Evolutionary conservation across 257 asterid species (phyloP).

Genomic region (Nemophila menziesii): DNA sequence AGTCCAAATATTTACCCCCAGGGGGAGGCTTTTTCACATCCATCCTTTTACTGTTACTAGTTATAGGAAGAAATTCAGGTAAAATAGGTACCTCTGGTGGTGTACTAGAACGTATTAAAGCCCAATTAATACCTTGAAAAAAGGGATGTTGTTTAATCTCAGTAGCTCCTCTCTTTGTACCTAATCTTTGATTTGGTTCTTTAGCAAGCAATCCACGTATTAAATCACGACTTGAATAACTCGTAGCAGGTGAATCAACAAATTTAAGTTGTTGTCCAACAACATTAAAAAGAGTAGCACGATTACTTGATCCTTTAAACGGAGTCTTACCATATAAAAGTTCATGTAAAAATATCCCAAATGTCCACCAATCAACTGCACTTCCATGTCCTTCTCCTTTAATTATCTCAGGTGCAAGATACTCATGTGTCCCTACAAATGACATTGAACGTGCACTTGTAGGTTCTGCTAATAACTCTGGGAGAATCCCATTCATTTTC

Average conservation of each 20-base stretch:
- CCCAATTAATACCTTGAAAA: constrained; percentile 34
- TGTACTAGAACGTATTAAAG: constrained; percentile 31
- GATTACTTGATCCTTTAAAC: constrained; percentile 26
- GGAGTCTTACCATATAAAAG: constrained; percentile 27
- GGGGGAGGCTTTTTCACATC: constrained; percentile 34
- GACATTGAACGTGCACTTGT: constrained; percentile 30
- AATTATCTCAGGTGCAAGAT: constrained; percentile 29
- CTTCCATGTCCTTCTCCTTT: constrained; percentile 34
- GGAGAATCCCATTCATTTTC: constrained; percentile 12
- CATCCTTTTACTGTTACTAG: constrained; percentile 13
- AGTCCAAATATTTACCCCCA: constrained; percentile 78
- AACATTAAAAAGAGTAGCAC: constrained; percentile 27
- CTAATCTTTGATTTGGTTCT: constrained; percentile 26
- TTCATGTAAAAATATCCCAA: constrained; percentile 26
- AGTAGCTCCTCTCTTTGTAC: constrained; percentile 33
- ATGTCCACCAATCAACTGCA: constrained; percentile 37
- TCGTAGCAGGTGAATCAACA: constrained; percentile 27
- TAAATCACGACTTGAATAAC: constrained; percentile 21
- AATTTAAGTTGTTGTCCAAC: constrained; percentile 26
- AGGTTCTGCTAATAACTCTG: constrained; percentile 28
- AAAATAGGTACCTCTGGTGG: constrained; percentile 33
- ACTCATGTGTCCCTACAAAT: constrained; percentile 29
- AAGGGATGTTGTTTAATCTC: constrained; percentile 31
- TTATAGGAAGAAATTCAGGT: constrained; percentile 10
- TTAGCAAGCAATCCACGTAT: constrained; percentile 25